Evolutionary conservation across 441 rosid species (phyloP).

Genomic region (Geranium incanum): DNA sequence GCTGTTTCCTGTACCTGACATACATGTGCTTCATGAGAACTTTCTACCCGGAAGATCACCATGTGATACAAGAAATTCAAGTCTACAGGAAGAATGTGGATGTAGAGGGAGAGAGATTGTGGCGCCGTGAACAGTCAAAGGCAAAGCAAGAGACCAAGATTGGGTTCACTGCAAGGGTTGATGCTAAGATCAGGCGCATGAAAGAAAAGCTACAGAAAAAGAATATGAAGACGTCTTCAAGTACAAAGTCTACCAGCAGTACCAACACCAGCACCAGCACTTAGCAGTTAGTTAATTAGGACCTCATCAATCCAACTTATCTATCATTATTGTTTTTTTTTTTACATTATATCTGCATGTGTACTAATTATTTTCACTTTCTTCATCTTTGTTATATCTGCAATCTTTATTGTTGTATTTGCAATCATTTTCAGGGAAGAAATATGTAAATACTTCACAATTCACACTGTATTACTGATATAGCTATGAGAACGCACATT

Average conservation of each 20-base stretch:
- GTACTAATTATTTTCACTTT: not conserved
- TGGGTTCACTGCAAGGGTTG: slow-evolving; percentile 41
- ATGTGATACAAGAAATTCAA: slow-evolving; percentile 94
- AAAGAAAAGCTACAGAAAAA: not conserved
- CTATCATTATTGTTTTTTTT: not conserved
- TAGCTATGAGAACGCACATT: not conserved
- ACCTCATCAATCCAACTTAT: slow-evolving; percentile 4
- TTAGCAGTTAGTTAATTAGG: slow-evolving; percentile 4
- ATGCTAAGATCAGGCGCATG: slow-evolving; percentile 55
- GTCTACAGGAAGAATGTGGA: slow-evolving; percentile 55
- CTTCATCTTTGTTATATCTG: not conserved
- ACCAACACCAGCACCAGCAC: not conserved
- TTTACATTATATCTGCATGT: not conserved
- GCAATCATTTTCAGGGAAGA: not conserved
- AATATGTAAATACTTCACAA: not conserved
- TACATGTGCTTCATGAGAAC: slow-evolving; percentile 79
- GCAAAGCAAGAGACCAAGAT: slow-evolving; percentile 96
- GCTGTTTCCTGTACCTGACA: slow-evolving; percentile 64
- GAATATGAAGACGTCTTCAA: not conserved
- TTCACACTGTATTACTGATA: not conserved
- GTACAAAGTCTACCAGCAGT: not conserved
- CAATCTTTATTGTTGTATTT: not conserved
- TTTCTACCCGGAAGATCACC: slow-evolving; percentile 90
- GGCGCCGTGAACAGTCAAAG: slow-evolving; percentile 80
- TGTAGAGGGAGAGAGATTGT: slow-evolving; percentile 69